A percentile compares a stretch with the other conserved stretches of the same genome.
These are phyloP conservation scores for Achaetomium macrosporum DNA, from an alignment of 2,329 filamentous ascomycete species.

Conservation along the genomic window DNA sequence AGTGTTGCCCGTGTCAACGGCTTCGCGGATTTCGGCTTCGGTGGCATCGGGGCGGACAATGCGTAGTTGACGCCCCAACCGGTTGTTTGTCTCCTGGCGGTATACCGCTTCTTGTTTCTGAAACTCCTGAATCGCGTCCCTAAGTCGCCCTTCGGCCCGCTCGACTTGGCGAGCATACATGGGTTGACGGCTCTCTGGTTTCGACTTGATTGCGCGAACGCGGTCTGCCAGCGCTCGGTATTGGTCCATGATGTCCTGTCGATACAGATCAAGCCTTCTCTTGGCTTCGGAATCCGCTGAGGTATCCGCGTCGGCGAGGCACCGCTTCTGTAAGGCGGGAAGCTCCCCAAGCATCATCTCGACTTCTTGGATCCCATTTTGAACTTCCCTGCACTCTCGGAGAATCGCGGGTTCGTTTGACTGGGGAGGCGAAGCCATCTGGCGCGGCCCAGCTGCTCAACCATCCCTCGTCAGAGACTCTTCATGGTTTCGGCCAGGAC, in stretches of 20 bases:
- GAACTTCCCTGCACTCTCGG: constrained; percentile 78
- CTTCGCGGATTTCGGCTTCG: constrained; percentile 69
- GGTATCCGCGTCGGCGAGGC: constrained; percentile 70
- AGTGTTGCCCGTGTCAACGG: constrained; percentile 61
- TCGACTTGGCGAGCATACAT: constrained; percentile 77
- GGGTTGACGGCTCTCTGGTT: constrained; percentile 65
- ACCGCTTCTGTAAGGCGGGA: constrained; percentile 62
- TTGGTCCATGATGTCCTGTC: constrained; percentile 72
- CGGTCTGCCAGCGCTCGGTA: constrained; percentile 76
- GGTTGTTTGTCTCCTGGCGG: constrained; percentile 71
- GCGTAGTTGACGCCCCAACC: constrained; percentile 82
- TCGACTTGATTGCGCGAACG: constrained; percentile 76
- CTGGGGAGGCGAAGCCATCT: constrained; percentile 10
- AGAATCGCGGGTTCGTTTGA: constrained; percentile 70
- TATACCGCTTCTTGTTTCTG: constrained; percentile 75
- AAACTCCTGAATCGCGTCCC: constrained; percentile 74
- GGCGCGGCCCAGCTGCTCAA: background rate
- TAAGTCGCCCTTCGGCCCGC: constrained; percentile 71
- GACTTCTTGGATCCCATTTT: constrained; percentile 68
- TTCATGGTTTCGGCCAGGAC: background rate
- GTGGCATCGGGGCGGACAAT: constrained; percentile 80
- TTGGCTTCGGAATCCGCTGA: constrained; percentile 59
- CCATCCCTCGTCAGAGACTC: background rate
- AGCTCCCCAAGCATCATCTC: constrained; percentile 67
- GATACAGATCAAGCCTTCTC: constrained; percentile 66